These are phyloP conservation scores for Endocalyx cinctus DNA, from an alignment of 2,329 filamentous ascomycete species.

Conservation along the genomic window DNA sequence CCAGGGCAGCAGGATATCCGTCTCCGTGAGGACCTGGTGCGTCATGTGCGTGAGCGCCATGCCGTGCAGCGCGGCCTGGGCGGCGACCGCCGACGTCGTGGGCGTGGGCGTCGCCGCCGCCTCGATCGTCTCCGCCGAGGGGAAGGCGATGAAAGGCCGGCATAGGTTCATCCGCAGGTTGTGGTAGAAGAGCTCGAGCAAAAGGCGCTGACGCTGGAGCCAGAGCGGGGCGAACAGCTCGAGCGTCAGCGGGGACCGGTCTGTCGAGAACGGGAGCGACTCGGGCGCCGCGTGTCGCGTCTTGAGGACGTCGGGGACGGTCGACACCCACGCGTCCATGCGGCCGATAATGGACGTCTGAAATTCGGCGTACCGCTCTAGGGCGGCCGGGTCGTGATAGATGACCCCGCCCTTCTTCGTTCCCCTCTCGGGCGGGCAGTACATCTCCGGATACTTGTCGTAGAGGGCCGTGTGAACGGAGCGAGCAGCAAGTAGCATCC, in stretches of 20 bases:
- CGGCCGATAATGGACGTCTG: constrained; percentile 11
- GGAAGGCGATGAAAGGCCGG: constrained; percentile 34
- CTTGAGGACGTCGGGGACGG: constrained; percentile 31
- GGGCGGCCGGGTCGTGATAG: constrained; percentile 17
- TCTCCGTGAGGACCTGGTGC: constrained; percentile 26
- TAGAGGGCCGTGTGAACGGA: constrained; percentile 30
- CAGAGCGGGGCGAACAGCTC: constrained; percentile 32
- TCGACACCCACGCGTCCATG: constrained; percentile 26
- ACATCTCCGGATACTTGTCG: constrained; percentile 21
- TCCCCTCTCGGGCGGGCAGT: too few species aligned
- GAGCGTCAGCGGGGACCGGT: constrained; percentile 23
- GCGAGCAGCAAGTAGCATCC: constrained; percentile 26
- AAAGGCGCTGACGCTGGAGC: constrained; percentile 35
- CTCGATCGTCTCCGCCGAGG: neutral
- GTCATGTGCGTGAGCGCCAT: constrained; percentile 31
- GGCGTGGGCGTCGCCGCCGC: too few species aligned
- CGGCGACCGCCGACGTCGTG: too few species aligned
- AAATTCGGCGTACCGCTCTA: constrained; percentile 12
- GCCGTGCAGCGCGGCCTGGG: too few species aligned
- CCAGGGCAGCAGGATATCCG: constrained; percentile 29
- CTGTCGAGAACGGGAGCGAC: constrained; percentile 30
- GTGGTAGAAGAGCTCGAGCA: constrained; percentile 36
- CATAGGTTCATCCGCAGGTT: constrained; percentile 30
- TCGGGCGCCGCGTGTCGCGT: constrained; percentile 23
- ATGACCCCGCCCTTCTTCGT: constrained; percentile 1